These are phyloP conservation scores for Dalbergia cochinchinensis DNA, from an alignment of 306 rosid species.

Conservation along the genomic window DNA sequence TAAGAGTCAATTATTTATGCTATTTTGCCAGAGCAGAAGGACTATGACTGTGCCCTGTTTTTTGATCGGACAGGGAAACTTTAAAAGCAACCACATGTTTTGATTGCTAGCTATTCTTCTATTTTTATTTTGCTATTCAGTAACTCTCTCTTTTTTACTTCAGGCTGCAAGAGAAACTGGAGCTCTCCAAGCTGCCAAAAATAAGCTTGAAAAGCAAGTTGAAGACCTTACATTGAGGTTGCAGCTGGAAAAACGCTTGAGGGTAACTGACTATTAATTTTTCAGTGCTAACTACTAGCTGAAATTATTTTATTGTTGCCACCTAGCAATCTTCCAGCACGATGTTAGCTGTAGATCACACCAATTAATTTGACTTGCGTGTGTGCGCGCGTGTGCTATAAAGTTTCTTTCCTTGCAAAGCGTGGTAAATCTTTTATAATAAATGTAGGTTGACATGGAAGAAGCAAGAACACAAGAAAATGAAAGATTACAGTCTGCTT, in stretches of 20 bases:
- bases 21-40: conserved; percentile 28
- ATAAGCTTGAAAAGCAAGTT: conserved; percentile 98
- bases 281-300: conserved; percentile 13
- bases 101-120: conserved; percentile 30
- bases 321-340: conserved; percentile 22
- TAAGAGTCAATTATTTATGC: conserved; percentile 27
- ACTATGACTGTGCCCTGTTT: conserved; percentile 6
- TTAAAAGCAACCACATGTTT: conserved; percentile 15
- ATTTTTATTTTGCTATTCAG: conserved; percentile 9
- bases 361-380: conserved; percentile 18
- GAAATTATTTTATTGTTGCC: conserved; percentile 25
- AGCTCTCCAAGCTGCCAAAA: conserved; percentile 99
- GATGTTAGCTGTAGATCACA: conserved; percentile 13
- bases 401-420: conserved; percentile 34
- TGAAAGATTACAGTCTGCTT: conserved; percentile 79
- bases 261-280: conserved; percentile 66
- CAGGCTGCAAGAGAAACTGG: conserved; percentile 99
- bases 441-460: conserved; percentile 81
- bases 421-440: conserved; percentile 41
- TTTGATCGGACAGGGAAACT: conserved; percentile 1
- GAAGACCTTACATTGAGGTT: conserved; percentile 96
- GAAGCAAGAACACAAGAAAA: conserved; percentile 94
- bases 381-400: neutral
- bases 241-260: conserved; percentile 94
- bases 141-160: neutral